Evolutionary conservation across 2,329 filamentous ascomycete genomes (phyloP), one percentile per base, ranked within the genome.

Genomic region (Cladorrhinum sp.): DNA sequence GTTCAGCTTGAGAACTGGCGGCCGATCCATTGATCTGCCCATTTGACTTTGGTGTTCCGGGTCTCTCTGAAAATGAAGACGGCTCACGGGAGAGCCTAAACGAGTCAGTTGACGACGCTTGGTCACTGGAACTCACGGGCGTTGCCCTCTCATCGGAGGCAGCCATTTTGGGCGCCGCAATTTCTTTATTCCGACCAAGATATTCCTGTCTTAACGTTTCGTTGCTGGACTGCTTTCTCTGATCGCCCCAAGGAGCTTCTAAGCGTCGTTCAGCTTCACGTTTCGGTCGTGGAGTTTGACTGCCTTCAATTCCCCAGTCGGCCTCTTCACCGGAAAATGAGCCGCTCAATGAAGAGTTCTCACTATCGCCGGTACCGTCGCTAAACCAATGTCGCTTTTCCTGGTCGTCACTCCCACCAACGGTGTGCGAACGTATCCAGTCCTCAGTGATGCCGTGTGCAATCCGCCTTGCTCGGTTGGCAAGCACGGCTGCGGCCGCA

Each of bases 391-490:
- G 88, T 63, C 85, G 86, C 66, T 85, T 85, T 72, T 95, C 90
- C 29, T 83, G 84, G 66, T 86, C 82, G 41, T 36, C 32, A 65
- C 81, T 82, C 66, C 88, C 85, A 65, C 84, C 83, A n/a, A 87
- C 83, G n/a, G 91, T 87, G 70, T 93, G 91, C 63, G 91, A 89
- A 62, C 90, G 88, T 66, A 95, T 92, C 91, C 91, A 93, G 78
- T 92, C 89, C 73, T 93, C 89, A 0, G 89, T 92, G 57, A 93
- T 82, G 61, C 88, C 86, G 65, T 80, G 79, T 16, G 80, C 77
- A 59, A 83, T 79, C 71, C 86, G 77, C 70, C 85, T 76, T 53
- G 80, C 85, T 65, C 85, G 81, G 68, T 87, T 88, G 52, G 83
- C 84, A 63, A 88, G 81, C 23, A 88, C 84, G 12, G 84, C 81